Conservation (phyloP, 179 eudicot genomes). For the Beta macrorhiza region DNA sequence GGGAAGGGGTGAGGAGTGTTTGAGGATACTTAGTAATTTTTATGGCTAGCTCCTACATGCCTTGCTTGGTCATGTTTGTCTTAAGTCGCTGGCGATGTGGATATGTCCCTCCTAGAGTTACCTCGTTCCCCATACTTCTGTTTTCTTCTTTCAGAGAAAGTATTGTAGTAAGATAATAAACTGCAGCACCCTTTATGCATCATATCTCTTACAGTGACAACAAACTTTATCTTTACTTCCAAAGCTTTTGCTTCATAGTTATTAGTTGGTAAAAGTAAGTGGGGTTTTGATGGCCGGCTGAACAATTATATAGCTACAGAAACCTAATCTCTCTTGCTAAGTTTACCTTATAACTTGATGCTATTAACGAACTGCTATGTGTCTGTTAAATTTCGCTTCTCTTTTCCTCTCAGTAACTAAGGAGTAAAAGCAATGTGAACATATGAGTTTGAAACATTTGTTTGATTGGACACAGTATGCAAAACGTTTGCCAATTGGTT, state of each 20-base stretch:
- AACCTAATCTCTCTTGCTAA: neutral
- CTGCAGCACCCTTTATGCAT: neutral
- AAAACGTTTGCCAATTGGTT: constrained; percentile 76
- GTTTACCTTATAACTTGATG: neutral
- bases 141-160: neutral
- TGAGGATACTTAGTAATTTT: neutral
- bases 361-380: neutral
- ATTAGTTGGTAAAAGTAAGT: no score
- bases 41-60: neutral
- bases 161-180: neutral
- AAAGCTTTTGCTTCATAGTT: neutral
- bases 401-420: neutral
- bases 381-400: neutral
- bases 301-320: constrained; percentile 7
- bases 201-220: neutral
- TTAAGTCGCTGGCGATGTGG: neutral
- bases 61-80: neutral
- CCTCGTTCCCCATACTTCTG: neutral
- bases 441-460: constrained; percentile 1
- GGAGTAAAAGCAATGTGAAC: neutral
- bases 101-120: neutral
- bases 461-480: constrained; percentile 60
- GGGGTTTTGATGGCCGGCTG: neutral
- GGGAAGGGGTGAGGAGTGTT: neutral
- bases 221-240: neutral